phyloP scores from a whole-genome alignment of 192 early-diverging fungal genomes.

The Jimgerdemannia lactiflua region DNA sequence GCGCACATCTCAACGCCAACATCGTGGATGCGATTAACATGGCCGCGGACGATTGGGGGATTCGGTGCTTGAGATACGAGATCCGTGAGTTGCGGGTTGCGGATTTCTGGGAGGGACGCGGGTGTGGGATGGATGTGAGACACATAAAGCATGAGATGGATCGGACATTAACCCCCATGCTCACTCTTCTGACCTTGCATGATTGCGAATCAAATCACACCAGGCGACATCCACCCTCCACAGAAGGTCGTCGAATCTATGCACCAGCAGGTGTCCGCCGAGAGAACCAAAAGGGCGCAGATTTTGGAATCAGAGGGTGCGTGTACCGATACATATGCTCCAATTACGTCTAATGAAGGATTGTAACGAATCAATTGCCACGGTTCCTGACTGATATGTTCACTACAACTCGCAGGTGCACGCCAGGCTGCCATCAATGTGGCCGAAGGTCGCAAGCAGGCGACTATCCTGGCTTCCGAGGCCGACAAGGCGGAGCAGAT shows the following conservation, averaged over 20 bases:
- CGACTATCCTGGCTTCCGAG: constrained; percentile 92
- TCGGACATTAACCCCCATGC: no score
- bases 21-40: constrained; percentile 95
- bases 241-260: constrained; percentile 92
- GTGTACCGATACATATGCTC: no score
- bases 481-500: constrained; percentile 88
- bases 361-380: neutral
- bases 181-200: neutral
- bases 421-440: constrained; percentile 96
- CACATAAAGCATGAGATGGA: no score
- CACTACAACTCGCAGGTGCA: constrained; percentile 31
- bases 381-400: neutral
- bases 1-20: constrained; percentile 87
- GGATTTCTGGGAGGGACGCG: no score
- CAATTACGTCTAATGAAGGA: neutral
- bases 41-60: constrained; percentile 95
- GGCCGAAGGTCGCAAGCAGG: constrained; percentile 91
- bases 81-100: constrained; percentile 51
- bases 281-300: constrained; percentile 94
- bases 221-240: constrained; percentile 90
- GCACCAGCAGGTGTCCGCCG: constrained; percentile 98
- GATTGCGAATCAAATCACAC: neutral
- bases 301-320: constrained; percentile 81
- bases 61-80: constrained; percentile 94
- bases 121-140: no score